Conservation (phyloP, 2,329 filamentous ascomycete species). For the Colletotrichum simmondsii region DNA sequence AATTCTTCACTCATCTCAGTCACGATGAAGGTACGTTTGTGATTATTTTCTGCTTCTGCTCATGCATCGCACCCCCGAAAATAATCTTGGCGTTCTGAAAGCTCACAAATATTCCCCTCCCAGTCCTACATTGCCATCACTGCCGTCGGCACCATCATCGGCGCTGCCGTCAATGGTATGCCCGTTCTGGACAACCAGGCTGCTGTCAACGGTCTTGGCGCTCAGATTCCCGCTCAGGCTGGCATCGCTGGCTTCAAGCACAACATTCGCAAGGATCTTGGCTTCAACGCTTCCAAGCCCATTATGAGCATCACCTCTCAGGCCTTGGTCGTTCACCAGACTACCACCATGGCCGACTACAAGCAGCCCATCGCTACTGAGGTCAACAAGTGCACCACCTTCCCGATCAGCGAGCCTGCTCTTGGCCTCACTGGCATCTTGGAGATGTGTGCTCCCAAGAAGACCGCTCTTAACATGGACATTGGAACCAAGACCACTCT, state of each 20-base stretch:
- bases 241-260: not conserved
- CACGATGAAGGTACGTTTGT: constrained; percentile 11
- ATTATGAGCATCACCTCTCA: too few species aligned
- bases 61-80: too few species aligned
- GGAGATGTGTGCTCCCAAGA: not conserved
- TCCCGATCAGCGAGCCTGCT: not conserved
- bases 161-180: not conserved
- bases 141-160: not conserved
- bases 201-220: not conserved
- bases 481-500: not conserved
- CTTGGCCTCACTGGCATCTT: not conserved
- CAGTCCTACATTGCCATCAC: not conserved
- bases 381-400: not conserved
- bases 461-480: too few species aligned
- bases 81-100: not conserved
- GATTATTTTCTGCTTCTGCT: not conserved
- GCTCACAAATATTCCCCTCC: not conserved
- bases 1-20: not conserved
- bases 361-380: not conserved
- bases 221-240: not conserved
- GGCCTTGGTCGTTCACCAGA: not conserved
- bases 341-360: too few species aligned
- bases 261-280: not conserved
- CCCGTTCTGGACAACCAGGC: not conserved
- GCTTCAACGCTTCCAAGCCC: not conserved